Base-by-base conservation (phyloP, 441 rosid genomes). In the Kokia cookei region DNA sequence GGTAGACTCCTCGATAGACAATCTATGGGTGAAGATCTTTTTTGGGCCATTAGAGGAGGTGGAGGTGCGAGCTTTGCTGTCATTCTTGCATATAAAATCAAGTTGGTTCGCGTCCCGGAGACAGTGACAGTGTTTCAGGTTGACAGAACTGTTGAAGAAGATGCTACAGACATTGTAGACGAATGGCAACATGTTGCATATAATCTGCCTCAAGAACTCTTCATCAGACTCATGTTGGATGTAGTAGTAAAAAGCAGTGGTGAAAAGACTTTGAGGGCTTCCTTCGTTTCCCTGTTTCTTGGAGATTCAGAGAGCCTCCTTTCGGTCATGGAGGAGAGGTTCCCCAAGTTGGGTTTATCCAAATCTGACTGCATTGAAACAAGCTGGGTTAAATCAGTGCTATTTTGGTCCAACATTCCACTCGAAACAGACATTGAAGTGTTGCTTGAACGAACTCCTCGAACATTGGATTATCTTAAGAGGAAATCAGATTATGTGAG, bases 11-110 rank as follows among this genome's bases (percentile, higher is more conserved):
- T 77, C 2, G 85, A 84, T 19, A 74, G 90, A 2, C 73, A 73
- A 59, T 57, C 78, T 11, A 86, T 86, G 88, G 90, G 90, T 19
- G 90, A 86, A 47, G 88, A 82, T 72, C 72, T 86, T 2, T 86
- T 86, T 27, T 86, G 86, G 90, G 88, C 86, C 1, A 84, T 86
- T 7, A 47, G 79, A 58, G 88, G 89, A 1, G 86, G 89, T 4
- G 86, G 89, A 0, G 86, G 83, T 0, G 86, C 72, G 42, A 71
- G 74, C 54, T 71, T 71, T 1, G 74, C 65, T 10, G 74, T 71
- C 13, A n/a, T 71, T 22, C 19, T 71, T 19, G 65, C 65, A 3
- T 71, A 55, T n/a, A 71, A 71, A 42, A 59, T 71, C 7, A 57
- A 42, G 40, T 14, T 71, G 19, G 74, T 71, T 22, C 65, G 35